Conservation (phyloP, 257 asterid genomes). For the Solanum gandarillasii region DNA sequence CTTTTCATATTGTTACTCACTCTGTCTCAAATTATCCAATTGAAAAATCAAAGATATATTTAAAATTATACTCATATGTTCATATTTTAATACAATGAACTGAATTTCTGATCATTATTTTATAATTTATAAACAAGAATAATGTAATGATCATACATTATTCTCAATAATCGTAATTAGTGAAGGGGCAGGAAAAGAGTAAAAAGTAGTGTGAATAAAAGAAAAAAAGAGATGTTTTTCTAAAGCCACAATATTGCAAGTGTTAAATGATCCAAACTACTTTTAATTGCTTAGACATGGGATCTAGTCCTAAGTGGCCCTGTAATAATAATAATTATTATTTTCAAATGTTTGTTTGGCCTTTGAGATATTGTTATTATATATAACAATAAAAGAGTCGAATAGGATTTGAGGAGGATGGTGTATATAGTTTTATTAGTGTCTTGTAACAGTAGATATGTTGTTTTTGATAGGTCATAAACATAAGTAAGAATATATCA, state of each 20-base stretch:
- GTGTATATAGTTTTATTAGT: background rate
- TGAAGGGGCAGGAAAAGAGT: background rate
- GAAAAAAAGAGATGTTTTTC: background rate
- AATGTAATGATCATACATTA: too few species aligned
- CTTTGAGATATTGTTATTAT: background rate
- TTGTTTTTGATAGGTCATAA: background rate
- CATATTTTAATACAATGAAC: background rate
- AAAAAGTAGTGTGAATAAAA: background rate
- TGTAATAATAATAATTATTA: background rate
- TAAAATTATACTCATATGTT: background rate
- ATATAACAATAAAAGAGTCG: background rate
- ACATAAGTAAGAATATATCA: background rate
- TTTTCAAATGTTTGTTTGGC: background rate
- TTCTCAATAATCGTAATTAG: background rate
- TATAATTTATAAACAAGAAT: background rate
- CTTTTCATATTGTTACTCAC: background rate
- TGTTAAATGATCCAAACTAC: constrained; percentile 4
- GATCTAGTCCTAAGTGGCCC: background rate
- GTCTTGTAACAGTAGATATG: background rate
- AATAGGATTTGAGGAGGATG: background rate
- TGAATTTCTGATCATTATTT: background rate
- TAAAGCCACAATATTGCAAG: background rate
- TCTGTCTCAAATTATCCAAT: background rate
- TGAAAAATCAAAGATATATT: background rate
- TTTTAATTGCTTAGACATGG: background rate